Percentiles rank a stretch among this genome's conserved stretches.
phyloP scores from a whole-genome alignment of 2,329 filamentous ascomycete species.

The Botryotinia calthae region DNA sequence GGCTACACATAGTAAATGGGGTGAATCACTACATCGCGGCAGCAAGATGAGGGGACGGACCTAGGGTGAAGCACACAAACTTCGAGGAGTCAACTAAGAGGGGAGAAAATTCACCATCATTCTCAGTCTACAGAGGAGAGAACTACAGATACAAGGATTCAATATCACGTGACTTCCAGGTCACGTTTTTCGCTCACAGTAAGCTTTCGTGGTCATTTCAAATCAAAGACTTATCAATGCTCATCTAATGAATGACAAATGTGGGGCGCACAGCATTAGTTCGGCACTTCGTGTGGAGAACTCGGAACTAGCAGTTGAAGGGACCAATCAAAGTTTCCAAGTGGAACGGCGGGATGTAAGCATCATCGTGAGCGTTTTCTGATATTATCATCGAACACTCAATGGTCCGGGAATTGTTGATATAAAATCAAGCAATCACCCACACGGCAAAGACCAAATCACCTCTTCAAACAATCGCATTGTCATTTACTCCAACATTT shows the following conservation, averaged over 20 bases:
- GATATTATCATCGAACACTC: background rate
- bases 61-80: no score
- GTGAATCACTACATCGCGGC: no score
- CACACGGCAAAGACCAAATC: background rate
- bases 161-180: no score
- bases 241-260: conserved; percentile 10
- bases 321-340: background rate
- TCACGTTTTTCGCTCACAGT: no score
- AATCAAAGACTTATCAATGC: conserved; percentile 2
- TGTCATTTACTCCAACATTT: background rate
- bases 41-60: no score
- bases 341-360: background rate
- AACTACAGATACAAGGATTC: no score
- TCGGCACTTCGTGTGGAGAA: background rate
- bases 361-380: background rate
- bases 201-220: background rate
- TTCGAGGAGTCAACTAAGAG: no score
- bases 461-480: background rate
- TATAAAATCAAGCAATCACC: background rate
- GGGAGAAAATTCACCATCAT: no score
- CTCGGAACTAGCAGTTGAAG: background rate
- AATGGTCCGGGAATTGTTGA: background rate
- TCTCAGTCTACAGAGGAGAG: no score
- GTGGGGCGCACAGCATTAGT: background rate
- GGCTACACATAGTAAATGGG: no score